Base-by-base conservation (phyloP, 192 early-diverging fungal genomes). In the Umbelopsis sp. region DNA sequence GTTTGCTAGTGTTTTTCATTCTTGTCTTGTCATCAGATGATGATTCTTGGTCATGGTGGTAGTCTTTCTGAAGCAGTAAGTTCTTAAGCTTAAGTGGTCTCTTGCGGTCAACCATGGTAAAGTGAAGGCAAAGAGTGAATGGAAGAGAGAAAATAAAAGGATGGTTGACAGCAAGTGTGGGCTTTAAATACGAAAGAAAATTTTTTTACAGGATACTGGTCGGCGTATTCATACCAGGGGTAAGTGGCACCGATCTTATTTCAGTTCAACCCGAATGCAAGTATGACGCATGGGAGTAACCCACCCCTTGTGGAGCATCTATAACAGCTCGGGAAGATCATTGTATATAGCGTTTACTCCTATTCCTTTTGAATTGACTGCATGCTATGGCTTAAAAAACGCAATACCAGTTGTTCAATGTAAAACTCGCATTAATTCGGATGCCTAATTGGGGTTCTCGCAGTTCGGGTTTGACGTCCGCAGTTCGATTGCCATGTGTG, bases 51-150 rank as follows among this genome's bases (percentile, higher is more conserved):
- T 26, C 29, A 59, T 62, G 14, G 29, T 32, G 26, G 17, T 4
- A 14, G 34, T 62, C 56, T 34, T 62, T 62, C 32, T 62, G 56
- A 32, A 62, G 56, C 31, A 62, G 34, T 4, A 62, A 14, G 17
- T 62, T 29, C 56, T 62, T 62, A 31, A 62, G 56, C 31, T 62
- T 62, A 20, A 62, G 56, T 14, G 56, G 29, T 62, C 31, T 62
- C 29, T 62, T 62, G 26, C 56, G 56, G 56, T 62, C 56, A 62
- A 62, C 56, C 56, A 62, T 62, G 31, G 4, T 62, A 20, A 11
- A 26, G 17, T 54, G 9, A 26, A 51, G 49, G 20, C 10, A n/a
- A 24, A 56, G 25, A 29, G 53, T 24, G 53, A 56, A 49, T 49
- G 47, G 47, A 49, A 49, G 20, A 26, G 24, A 56, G 17, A 25